Evolutionary conservation across 2,329 filamentous ascomycete genomes (phyloP).

Genomic region (Fusarium sp.): DNA sequence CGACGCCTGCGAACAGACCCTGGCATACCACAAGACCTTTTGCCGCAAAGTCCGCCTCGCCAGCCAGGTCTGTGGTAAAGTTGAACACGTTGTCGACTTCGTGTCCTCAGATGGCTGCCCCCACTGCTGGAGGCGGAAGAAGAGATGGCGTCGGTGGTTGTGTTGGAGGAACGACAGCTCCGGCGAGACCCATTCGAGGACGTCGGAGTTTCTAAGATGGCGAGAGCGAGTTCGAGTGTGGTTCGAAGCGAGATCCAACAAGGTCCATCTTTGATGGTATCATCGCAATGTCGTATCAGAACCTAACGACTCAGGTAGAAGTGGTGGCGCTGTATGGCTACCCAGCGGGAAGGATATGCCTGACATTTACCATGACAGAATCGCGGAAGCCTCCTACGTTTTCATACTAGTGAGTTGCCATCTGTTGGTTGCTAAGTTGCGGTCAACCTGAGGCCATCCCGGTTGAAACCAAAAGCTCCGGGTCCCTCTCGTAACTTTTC

Average conservation of each 20-base stretch:
- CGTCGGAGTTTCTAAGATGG: neutral
- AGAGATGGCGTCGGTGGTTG: neutral
- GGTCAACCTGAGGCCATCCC: neutral
- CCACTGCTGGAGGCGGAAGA: constrained; percentile 5
- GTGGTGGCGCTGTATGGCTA: neutral
- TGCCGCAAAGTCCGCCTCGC: constrained; percentile 6
- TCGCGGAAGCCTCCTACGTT: neutral
- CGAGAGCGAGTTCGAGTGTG: neutral
- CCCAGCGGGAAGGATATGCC: neutral
- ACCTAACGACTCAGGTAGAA: neutral
- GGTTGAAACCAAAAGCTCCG: neutral
- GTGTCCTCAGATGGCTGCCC: neutral
- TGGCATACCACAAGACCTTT: neutral
- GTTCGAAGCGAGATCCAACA: neutral
- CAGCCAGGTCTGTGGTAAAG: neutral
- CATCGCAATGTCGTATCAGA: neutral
- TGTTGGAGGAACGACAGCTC: constrained; percentile 1
- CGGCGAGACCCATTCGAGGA: neutral
- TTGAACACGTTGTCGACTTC: neutral
- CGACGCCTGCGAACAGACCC: neutral
- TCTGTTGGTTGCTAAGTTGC: neutral
- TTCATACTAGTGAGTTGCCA: neutral
- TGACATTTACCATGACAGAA: neutral
- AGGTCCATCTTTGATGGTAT: neutral
- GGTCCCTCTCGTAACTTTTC: neutral